These are phyloP conservation scores for Panus rudis DNA, from an alignment of 768 basidiomycete genomes.

Conservation along the genomic window DNA sequence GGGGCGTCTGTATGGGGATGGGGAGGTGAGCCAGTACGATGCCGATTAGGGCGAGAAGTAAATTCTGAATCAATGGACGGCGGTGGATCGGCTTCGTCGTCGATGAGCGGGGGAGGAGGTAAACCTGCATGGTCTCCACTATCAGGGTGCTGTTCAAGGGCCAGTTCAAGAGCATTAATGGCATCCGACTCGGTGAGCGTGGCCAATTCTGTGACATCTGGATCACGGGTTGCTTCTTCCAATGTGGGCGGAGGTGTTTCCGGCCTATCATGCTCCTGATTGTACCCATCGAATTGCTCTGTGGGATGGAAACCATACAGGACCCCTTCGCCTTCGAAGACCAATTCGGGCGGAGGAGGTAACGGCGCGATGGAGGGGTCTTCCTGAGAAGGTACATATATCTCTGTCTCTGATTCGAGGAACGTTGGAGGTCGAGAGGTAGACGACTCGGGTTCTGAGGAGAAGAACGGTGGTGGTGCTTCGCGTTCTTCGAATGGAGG, in stretches of 20 bases:
- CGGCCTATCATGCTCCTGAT: slow-evolving; percentile 48
- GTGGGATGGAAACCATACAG: slow-evolving; percentile 65
- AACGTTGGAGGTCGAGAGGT: slow-evolving; percentile 24
- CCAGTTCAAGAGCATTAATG: slow-evolving; percentile 52
- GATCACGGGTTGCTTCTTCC: slow-evolving; percentile 67
- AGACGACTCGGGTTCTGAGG: slow-evolving; percentile 20
- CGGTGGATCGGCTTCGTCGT: slow-evolving; percentile 84
- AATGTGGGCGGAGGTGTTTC: slow-evolving; percentile 70
- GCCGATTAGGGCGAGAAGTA: slow-evolving; percentile 26
- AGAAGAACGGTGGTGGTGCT: slow-evolving; percentile 63
- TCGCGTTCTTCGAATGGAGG: slow-evolving; percentile 85
- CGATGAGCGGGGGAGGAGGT: slow-evolving; percentile 76
- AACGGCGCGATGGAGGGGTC: slow-evolving; percentile 30
- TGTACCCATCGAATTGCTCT: slow-evolving; percentile 79
- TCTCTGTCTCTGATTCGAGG: slow-evolving; percentile 41
- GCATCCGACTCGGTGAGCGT: slow-evolving; percentile 48
- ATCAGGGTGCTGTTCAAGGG: slow-evolving; percentile 40
- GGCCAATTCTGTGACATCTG: slow-evolving; percentile 61
- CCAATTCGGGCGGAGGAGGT: slow-evolving; percentile 24
- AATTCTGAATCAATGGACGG: slow-evolving; percentile 82
- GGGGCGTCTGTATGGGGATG: slow-evolving; percentile 9
- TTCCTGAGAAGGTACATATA: slow-evolving; percentile 49
- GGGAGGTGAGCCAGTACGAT: slow-evolving; percentile 18
- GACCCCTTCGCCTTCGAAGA: slow-evolving; percentile 67
- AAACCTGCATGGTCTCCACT: slow-evolving; percentile 41